Percentiles rank a stretch among this genome's conserved stretches.
Conservation (phyloP, 495 filamentous ascomycete species). For the Trichoderma parareesei region DNA sequence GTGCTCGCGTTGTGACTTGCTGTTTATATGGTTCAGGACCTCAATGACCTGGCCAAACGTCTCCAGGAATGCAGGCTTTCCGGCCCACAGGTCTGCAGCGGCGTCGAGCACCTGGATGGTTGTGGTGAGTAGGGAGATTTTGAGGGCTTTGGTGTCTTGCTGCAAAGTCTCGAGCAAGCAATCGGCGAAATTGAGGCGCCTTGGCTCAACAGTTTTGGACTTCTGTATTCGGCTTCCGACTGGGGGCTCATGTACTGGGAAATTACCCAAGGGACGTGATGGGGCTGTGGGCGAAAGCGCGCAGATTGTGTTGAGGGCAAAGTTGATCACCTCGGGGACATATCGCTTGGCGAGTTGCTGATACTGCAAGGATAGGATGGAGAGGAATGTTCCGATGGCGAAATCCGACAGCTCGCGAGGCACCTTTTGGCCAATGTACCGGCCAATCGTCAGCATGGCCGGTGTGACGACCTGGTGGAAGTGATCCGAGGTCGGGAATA, state of each 20-base stretch:
- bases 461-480: slow-evolving; percentile 92
- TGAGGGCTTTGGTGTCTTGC: slow-evolving; percentile 34
- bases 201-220: slow-evolving; percentile 23
- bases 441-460: slow-evolving; percentile 68
- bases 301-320: slow-evolving; percentile 66
- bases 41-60: slow-evolving; percentile 54
- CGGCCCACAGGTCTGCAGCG: slow-evolving; percentile 55
- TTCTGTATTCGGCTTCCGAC: slow-evolving; percentile 44
- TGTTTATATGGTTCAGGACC: slow-evolving; percentile 46
- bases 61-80: slow-evolving; percentile 63
- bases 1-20: slow-evolving; percentile 41
- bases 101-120: slow-evolving; percentile 48
- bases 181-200: slow-evolving; percentile 46
- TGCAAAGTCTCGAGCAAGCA: slow-evolving; percentile 28
- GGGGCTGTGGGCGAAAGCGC: slow-evolving; percentile 51
- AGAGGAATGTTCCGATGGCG: slow-evolving; percentile 67
- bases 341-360: slow-evolving; percentile 74
- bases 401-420: slow-evolving; percentile 56
- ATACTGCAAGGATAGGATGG: slow-evolving; percentile 70
- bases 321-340: slow-evolving; percentile 80
- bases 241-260: slow-evolving; percentile 54
- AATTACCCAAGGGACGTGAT: slow-evolving; percentile 37
- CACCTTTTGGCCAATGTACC: slow-evolving; percentile 72
- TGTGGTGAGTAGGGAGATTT: slow-evolving; percentile 51
- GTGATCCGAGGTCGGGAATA: slow-evolving; percentile 93